Base-by-base conservation (phyloP, 139 green algal genomes). In the Chlorella sp. region DNA sequence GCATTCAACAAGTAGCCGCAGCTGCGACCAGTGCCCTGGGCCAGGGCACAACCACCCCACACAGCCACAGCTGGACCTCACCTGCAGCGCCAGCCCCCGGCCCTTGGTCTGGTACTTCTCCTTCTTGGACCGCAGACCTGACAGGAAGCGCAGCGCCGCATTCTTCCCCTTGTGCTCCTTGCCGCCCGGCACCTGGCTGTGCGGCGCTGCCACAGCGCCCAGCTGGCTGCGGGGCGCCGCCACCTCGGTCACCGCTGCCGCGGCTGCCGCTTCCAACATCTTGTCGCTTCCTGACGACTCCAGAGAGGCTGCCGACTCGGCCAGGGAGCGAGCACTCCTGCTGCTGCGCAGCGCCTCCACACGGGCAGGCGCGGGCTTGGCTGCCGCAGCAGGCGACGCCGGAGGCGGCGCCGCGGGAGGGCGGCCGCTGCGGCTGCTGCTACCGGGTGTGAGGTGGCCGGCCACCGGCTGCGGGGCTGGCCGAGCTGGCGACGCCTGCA, bases 81-180 rank as follows among this genome's bases (percentile, higher is more conserved):
- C 80, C 72, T 89, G 76, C 38, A 82, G 79, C 40, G 84, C 54
- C 38, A 80, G 8, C 17, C 62, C 54, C 67, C 46, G 41, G 56
- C 84, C 72, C 56, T 82, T 88, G 36, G 64, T n/a, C 80, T 88
- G 44, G 68, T 87, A 93, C 73, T 87, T 86, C 0, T 93, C 89
- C 74, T 90, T 90, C 60, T 89, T 92, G 62, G 40, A 85, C 54
- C 89, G 82, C 26, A 93, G 80, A 24, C 87, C 85, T 56, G 70
- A 87, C 34, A 93, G 58, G 80, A 93, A 90, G 32, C 87, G 85
- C 56, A 85, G 64, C n/a, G 91, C 91, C 67, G 90, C 82, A 48
- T 60, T 64, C 62, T 89, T 92, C 65, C 72, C 76, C 60, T 85
- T 87, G 68, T 69, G 28, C 40, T 62, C 40, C 73, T 78, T 81